Evolutionary conservation across 768 basidiomycete species (phyloP).

Genomic region (Leucocoprinus leucothites): DNA sequence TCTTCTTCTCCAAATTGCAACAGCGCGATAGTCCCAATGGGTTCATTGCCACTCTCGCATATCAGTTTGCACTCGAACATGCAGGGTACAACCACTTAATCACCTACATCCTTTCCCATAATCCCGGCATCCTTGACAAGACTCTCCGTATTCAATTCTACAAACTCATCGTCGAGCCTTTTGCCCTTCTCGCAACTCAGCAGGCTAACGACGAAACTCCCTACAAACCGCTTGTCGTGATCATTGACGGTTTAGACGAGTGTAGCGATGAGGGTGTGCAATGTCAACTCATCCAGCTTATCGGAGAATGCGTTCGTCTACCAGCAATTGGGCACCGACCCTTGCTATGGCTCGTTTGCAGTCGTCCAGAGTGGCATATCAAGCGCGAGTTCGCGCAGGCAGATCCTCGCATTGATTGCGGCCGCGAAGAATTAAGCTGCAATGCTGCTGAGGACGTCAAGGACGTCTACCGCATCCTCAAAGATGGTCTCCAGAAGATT

Average conservation of each 20-base stretch:
- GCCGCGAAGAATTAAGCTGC: background rate
- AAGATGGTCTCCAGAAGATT: background rate
- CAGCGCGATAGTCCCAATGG: background rate
- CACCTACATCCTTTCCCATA: background rate
- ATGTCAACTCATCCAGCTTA: background rate
- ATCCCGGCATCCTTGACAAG: background rate
- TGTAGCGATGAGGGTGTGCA: background rate
- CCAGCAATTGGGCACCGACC: background rate
- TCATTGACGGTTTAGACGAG: slow-evolving; percentile 7
- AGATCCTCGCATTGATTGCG: background rate
- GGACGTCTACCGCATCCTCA: background rate
- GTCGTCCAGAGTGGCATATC: background rate
- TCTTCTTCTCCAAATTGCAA: slow-evolving; percentile 1
- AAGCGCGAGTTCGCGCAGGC: background rate
- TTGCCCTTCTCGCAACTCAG: background rate
- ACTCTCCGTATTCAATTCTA: background rate
- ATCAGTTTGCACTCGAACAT: background rate
- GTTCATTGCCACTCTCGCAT: background rate
- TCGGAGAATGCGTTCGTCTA: background rate
- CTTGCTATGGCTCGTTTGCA: background rate
- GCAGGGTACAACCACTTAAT: background rate
- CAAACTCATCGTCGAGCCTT: slow-evolving; percentile 2
- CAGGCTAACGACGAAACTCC: background rate
- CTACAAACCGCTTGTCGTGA: background rate
- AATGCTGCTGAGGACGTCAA: background rate